These are phyloP conservation scores for Ciborinia camelliae DNA, from an alignment of 2,329 filamentous ascomycete species.

Conservation along the genomic window DNA sequence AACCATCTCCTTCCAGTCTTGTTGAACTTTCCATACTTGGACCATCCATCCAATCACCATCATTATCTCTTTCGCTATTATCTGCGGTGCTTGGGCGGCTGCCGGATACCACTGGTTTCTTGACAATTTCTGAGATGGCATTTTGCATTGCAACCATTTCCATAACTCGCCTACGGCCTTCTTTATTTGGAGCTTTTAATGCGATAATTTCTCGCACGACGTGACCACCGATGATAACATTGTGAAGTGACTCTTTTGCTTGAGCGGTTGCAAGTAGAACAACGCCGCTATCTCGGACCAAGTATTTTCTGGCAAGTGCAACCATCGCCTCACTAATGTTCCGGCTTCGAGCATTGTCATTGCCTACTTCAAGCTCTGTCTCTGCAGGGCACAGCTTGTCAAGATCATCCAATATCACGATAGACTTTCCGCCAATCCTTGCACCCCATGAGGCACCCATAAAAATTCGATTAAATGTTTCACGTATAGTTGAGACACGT, in stretches of 20 bases:
- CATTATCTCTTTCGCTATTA: slow-evolving; percentile 54
- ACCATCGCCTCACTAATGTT: slow-evolving; percentile 83
- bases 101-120: slow-evolving; percentile 42
- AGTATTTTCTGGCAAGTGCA: slow-evolving; percentile 83
- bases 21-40: slow-evolving; percentile 49
- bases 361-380: slow-evolving; percentile 89
- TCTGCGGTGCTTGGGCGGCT: slow-evolving; percentile 54
- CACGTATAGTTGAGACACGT: slow-evolving; percentile 84
- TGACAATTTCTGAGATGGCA: slow-evolving; percentile 41
- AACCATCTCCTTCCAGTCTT: slow-evolving; percentile 50
- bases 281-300: slow-evolving; percentile 72
- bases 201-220: slow-evolving; percentile 88
- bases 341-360: slow-evolving; percentile 87
- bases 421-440: slow-evolving; percentile 73
- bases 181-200: slow-evolving; percentile 89
- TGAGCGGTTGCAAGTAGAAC: slow-evolving; percentile 88
- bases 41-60: slow-evolving; percentile 71
- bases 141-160: slow-evolving; percentile 69
- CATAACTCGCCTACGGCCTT: slow-evolving; percentile 77
- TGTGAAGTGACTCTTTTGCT: slow-evolving; percentile 88
- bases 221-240: slow-evolving; percentile 84
- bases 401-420: slow-evolving; percentile 89
- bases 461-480: slow-evolving; percentile 79
- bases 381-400: slow-evolving; percentile 91
- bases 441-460: slow-evolving; percentile 90